Conservation (phyloP, 2,329 filamentous ascomycete genomes). For the Aureobasidium leucospermi region DNA sequence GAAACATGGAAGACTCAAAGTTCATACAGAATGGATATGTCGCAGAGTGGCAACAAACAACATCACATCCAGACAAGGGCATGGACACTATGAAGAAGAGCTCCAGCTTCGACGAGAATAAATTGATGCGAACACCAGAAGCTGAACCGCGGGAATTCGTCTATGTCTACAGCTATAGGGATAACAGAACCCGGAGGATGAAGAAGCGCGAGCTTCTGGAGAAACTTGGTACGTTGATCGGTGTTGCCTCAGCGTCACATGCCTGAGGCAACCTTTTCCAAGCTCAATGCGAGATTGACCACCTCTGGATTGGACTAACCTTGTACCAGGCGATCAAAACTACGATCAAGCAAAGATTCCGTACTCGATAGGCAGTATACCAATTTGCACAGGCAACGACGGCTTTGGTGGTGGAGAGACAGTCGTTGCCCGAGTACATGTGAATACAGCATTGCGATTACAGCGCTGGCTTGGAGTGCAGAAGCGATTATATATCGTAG, state of each 20-base stretch:
- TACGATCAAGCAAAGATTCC: constrained; percentile 5
- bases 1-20: neutral
- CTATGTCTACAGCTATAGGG: constrained; percentile 8
- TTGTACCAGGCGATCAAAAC: neutral
- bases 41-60: too few species aligned
- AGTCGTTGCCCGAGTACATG: constrained; percentile 10
- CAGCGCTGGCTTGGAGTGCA: constrained; percentile 9
- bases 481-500: constrained; percentile 9
- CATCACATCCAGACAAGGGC: neutral
- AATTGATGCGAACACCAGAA: neutral
- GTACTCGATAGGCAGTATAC: neutral
- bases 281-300: neutral
- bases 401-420: neutral
- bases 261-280: neutral
- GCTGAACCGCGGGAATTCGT: neutral
- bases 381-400: neutral
- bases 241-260: neutral
- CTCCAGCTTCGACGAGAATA: neutral
- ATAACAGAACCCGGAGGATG: neutral
- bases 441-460: constrained; percentile 3
- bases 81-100: neutral
- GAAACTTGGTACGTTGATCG: neutral
- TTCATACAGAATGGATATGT: neutral
- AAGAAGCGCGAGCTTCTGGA: neutral
- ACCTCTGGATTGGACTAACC: neutral